Conservation (phyloP, 139 green algal species). For the Astrephomene gubernaculifera region DNA sequence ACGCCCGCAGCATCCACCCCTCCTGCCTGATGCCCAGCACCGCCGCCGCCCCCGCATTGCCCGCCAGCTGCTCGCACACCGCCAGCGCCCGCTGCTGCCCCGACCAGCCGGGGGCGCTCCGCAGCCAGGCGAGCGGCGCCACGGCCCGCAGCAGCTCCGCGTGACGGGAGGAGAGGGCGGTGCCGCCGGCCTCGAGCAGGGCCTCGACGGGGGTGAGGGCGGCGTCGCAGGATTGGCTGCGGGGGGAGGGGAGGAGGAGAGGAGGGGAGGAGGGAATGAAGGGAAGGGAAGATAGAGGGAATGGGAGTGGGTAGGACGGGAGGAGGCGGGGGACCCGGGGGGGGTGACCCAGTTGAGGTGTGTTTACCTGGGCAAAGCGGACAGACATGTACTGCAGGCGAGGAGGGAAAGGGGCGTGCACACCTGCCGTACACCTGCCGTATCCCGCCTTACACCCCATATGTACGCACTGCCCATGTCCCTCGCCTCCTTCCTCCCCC, state of each 20-base stretch:
- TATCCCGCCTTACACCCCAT: not conserved
- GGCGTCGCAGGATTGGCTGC: not conserved
- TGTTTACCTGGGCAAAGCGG: too few species aligned
- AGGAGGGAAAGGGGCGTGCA: not conserved
- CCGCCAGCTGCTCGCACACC: constrained; percentile 5
- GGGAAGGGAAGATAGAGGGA: not conserved
- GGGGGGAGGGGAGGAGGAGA: not conserved
- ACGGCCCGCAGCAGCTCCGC: not conserved
- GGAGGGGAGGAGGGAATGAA: not conserved
- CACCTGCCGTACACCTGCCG: not conserved
- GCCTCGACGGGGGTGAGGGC: constrained; percentile 1
- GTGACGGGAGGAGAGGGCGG: not conserved
- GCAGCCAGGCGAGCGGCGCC: constrained; percentile 14
- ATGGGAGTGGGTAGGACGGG: not conserved
- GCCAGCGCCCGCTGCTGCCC: not conserved
- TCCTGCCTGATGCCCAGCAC: not conserved
- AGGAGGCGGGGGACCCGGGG: not conserved
- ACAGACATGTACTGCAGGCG: not conserved
- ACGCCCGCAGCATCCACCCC: not conserved
- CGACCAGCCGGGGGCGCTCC: constrained; percentile 1
- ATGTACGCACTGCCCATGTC: not conserved
- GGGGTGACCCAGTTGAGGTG: too few species aligned
- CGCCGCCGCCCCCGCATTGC: not conserved
- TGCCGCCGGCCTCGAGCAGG: not conserved
- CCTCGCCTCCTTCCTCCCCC: not conserved